Evolutionary conservation across 805 yeast genomes (phyloP).

Genomic region (Diddensiella transvaalensis): DNA sequence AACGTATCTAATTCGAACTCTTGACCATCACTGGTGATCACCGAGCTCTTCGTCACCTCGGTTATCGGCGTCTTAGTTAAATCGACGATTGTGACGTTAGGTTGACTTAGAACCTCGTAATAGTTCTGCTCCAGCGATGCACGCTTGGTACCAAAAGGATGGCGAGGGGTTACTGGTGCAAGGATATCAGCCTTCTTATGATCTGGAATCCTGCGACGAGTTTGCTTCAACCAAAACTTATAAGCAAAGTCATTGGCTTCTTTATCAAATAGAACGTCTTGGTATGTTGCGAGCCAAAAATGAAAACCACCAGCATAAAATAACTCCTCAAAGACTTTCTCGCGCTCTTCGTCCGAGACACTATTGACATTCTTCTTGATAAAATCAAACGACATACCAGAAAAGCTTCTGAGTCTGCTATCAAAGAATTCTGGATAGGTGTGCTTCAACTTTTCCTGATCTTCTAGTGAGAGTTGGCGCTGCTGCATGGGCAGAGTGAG

Average conservation of each 20-base stretch:
- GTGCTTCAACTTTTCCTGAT: constrained; percentile 6
- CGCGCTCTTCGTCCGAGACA: constrained; percentile 21
- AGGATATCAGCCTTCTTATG: constrained; percentile 22
- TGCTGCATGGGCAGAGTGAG: constrained; percentile 27
- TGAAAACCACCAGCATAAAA: constrained; percentile 31
- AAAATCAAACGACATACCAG: constrained; percentile 22
- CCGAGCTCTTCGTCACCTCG: constrained; percentile 18
- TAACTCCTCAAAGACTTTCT: constrained; percentile 22
- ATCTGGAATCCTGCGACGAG: constrained; percentile 23
- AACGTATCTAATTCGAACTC: background rate
- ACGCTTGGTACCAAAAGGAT: constrained; percentile 28
- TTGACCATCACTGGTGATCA: background rate
- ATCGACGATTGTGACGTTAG: constrained; percentile 29
- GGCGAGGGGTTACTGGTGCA: constrained; percentile 28
- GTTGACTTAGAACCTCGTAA: constrained; percentile 28
- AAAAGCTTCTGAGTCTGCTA: constrained; percentile 21
- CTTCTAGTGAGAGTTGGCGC: constrained; percentile 3
- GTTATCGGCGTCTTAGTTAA: constrained; percentile 21
- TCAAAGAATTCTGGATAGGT: constrained; percentile 17
- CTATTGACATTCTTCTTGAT: constrained; percentile 19
- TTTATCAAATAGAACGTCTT: constrained; percentile 20
- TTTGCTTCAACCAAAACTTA: constrained; percentile 26
- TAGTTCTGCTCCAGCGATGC: constrained; percentile 27
- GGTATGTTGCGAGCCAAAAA: constrained; percentile 29
- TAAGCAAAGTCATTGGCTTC: constrained; percentile 24